Percentiles rank a stretch among this genome's conserved stretches.
Conservation (phyloP, 2,329 filamentous ascomycete species). For the Furcasterigmium furcatum region DNA sequence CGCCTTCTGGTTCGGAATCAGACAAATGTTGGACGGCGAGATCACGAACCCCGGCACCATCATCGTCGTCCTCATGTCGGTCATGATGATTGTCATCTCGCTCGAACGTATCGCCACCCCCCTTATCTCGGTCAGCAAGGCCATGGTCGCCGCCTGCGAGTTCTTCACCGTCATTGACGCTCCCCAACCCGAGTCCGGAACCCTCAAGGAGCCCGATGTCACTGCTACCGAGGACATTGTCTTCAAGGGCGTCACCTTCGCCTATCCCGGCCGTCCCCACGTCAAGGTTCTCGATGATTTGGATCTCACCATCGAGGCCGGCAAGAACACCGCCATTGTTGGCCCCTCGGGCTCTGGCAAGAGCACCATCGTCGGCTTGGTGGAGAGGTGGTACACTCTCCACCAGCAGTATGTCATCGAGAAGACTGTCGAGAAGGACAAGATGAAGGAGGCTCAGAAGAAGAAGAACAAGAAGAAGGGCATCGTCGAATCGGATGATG, state of each 20-base stretch:
- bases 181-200: slow-evolving; percentile 31
- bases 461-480: slow-evolving; percentile 26
- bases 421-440: slow-evolving; percentile 44
- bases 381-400: slow-evolving; percentile 70
- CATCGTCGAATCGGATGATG: slow-evolving; percentile 21
- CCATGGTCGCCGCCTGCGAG: slow-evolving; percentile 53
- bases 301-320: slow-evolving; percentile 54
- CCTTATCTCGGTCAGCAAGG: slow-evolving; percentile 55
- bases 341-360: slow-evolving; percentile 72
- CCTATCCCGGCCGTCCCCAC: slow-evolving; percentile 65
- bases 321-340: slow-evolving; percentile 71
- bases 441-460: slow-evolving; percentile 36
- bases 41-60: slow-evolving; percentile 50
- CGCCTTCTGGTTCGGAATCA: slow-evolving; percentile 61
- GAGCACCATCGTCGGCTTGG: slow-evolving; percentile 67
- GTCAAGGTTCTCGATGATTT: slow-evolving; percentile 61
- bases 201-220: slow-evolving; percentile 31
- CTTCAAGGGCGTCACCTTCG: slow-evolving; percentile 65
- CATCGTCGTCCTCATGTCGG: slow-evolving; percentile 53
- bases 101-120: slow-evolving; percentile 56
- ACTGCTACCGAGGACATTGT: slow-evolving; percentile 36
- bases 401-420: slow-evolving; percentile 49
- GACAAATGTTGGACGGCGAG: slow-evolving; percentile 41
- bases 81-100: slow-evolving; percentile 56
- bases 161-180: slow-evolving; percentile 55